These are phyloP conservation scores for Boletus pseudo-olivaceus DNA, from an alignment of 768 basidiomycete genomes.

Conservation along the genomic window DNA sequence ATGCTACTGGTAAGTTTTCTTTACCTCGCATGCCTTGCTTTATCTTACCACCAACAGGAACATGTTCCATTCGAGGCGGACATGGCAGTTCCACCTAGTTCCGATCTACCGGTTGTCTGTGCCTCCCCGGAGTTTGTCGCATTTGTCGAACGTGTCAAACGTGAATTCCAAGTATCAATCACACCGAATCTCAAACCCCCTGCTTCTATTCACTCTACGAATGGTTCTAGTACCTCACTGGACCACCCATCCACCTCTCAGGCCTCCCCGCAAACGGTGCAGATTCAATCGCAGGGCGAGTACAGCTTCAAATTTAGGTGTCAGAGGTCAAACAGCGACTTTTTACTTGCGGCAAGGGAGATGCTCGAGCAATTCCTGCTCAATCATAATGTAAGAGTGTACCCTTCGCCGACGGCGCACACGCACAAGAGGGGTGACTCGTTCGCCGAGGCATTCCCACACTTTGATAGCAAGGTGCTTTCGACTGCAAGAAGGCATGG, in stretches of 20 bases:
- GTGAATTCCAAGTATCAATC: conserved; percentile 90
- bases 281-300: conserved; percentile 43
- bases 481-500: conserved; percentile 73
- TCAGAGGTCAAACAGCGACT: conserved; percentile 93
- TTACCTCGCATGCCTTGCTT: neutral
- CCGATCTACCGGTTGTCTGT: conserved; percentile 74
- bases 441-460: conserved; percentile 92
- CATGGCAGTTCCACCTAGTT: conserved; percentile 81
- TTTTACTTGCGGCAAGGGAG: conserved; percentile 84
- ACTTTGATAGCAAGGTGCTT: conserved; percentile 93
- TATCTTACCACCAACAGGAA: conserved; percentile 51
- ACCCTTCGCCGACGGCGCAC: conserved; percentile 74
- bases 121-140: conserved; percentile 76
- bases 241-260: conserved; percentile 39
- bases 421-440: conserved; percentile 86
- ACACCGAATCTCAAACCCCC: conserved; percentile 67
- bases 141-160: conserved; percentile 89
- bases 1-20: conserved; percentile 76
- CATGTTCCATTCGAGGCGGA: conserved; percentile 97
- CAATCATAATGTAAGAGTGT: conserved; percentile 78
- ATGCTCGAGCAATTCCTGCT: conserved; percentile 89
- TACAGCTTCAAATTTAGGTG: conserved; percentile 95
- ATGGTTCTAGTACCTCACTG: conserved; percentile 48
- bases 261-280: conserved; percentile 16
- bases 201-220: conserved; percentile 35